Conservation (phyloP, 192 early-diverging fungal species). For the Coemansia sp. region DNA sequence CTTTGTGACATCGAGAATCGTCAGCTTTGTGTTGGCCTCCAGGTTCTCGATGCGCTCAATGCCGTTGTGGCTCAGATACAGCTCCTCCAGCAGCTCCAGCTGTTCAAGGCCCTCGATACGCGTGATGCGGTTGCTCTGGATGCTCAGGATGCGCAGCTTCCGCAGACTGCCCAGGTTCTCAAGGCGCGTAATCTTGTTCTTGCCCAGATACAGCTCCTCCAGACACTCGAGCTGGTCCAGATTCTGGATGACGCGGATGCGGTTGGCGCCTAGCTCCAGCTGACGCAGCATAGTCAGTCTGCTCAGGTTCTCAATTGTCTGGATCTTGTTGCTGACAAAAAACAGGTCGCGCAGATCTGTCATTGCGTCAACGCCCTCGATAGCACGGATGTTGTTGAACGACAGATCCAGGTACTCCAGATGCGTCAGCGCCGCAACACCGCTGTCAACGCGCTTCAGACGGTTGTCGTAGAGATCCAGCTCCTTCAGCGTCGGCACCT, state of each 20-base stretch:
- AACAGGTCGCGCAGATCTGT: slow-evolving; percentile 72
- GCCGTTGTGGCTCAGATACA: slow-evolving; percentile 93
- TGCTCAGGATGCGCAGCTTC: slow-evolving; percentile 69
- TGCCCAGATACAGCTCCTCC: slow-evolving; percentile 93
- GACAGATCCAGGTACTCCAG: slow-evolving; percentile 85
- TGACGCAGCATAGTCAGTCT: slow-evolving; percentile 69
- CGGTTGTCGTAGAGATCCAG: slow-evolving; percentile 97
- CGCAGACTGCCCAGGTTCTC: slow-evolving; percentile 66
- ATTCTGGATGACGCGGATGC: slow-evolving; percentile 86
- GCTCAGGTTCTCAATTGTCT: slow-evolving; percentile 74
- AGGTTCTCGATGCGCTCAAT: slow-evolving; percentile 76
- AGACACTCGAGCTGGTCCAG: slow-evolving; percentile 78
- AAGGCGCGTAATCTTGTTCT: slow-evolving; percentile 92
- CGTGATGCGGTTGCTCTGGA: slow-evolving; percentile 87
- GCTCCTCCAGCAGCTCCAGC: slow-evolving; percentile 74
- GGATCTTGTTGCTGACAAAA: slow-evolving; percentile 94
- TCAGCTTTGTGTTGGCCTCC: slow-evolving; percentile 73
- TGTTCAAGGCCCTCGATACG: slow-evolving; percentile 74
- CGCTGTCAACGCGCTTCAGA: slow-evolving; percentile 67
- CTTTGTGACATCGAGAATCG: slow-evolving; percentile 82
- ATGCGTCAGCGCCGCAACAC: slow-evolving; percentile 59
- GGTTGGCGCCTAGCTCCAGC: slow-evolving; percentile 94
- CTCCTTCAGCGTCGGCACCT: slow-evolving; percentile 61
- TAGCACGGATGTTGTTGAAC: slow-evolving; percentile 91
- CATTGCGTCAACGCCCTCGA: slow-evolving; percentile 68